A percentile compares a stretch with the other conserved stretches of the same genome.
phyloP scores from a whole-genome alignment of 192 early-diverging fungal genomes.

The Gryganskiella cystojenkinii region DNA sequence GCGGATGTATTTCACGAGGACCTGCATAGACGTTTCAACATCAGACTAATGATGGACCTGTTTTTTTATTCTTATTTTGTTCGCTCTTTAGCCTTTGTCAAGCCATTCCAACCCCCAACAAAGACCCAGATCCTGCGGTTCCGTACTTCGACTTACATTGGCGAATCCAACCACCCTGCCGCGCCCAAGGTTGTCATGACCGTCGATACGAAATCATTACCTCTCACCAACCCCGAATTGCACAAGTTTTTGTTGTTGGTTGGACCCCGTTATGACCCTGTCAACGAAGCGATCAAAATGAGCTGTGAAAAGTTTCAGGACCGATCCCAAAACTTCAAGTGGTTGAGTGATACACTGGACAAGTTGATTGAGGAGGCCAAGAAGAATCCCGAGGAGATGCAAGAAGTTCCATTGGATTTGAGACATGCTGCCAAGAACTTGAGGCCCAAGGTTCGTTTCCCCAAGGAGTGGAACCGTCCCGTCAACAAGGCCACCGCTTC shows the following conservation, averaged over 20 bases:
- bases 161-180: constrained; percentile 60
- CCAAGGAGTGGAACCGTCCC: constrained; percentile 71
- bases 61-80: too few relatives aligned
- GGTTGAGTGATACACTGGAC: constrained; percentile 62
- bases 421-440: constrained; percentile 59
- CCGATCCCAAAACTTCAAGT: constrained; percentile 67
- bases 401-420: constrained; percentile 68
- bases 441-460: constrained; percentile 66
- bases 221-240: constrained; percentile 54
- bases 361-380: constrained; percentile 68
- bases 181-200: constrained; percentile 65
- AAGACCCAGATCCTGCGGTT: constrained; percentile 59
- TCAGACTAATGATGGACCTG: neutral
- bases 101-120: constrained; percentile 63
- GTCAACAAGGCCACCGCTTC: constrained; percentile 10
- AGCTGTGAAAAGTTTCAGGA: constrained; percentile 65
- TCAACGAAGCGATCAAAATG: constrained; percentile 64
- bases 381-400: constrained; percentile 65
- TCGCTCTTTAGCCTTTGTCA: constrained; percentile 62
- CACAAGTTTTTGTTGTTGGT: constrained; percentile 73
- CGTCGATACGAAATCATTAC: constrained; percentile 56
- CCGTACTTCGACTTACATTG: constrained; percentile 61
- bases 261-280: constrained; percentile 70
- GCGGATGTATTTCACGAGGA: too few relatives aligned
- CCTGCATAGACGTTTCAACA: too few relatives aligned